Base-by-base conservation (phyloP, 495 filamentous ascomycete species). In the Daldinia decipiens region DNA sequence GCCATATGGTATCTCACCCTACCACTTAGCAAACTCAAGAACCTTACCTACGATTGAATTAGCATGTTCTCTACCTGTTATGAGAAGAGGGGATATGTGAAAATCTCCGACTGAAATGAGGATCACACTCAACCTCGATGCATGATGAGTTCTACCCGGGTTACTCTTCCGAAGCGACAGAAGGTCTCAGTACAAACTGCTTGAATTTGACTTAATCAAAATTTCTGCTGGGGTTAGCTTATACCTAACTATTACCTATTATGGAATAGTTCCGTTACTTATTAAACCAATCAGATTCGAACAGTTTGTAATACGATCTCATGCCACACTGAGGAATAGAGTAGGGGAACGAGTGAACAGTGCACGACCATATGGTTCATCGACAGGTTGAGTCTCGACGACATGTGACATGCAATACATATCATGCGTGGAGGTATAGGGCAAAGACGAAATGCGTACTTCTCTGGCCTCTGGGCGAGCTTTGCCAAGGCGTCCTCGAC, bases 1-100 rank as follows among this genome's bases (percentile, higher is more conserved):
- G 43, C 40, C 19, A 27, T 13, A 40, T 17, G 45, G 19, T 0
- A 38, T 52, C 29, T 36, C 27, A 45, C 19, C 7, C 32, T 19
- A 27, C 31, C 36, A 5, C 7, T 17, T 8, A n/a, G 7, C 4
- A 8, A 19, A n/a, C 38, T 36, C 4, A n/a, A 32, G 11, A 31
- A 26, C 32, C 13, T 50, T 58, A 68, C 8, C 66, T 68, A 32
- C 17, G 11, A 32, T 39, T 21, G 38, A 12, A 34, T 68, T 63
- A 68, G 59, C 53, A 58, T 31, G 32, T 13, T 12, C 24, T n/a
- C 36, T 4, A 21, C 26, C 3, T 26, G 5, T 7, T 4, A 27
- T 45, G 3, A 2, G 26, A 57, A 40, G 21, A 1, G 17, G 5
- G 38, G n/a, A 9, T 57, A 32, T 47, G 12, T 13, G 21, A 24